These are phyloP conservation scores for Pythium brachiatum DNA, from an alignment of 352 stramenopile species.

Conservation along the genomic window DNA sequence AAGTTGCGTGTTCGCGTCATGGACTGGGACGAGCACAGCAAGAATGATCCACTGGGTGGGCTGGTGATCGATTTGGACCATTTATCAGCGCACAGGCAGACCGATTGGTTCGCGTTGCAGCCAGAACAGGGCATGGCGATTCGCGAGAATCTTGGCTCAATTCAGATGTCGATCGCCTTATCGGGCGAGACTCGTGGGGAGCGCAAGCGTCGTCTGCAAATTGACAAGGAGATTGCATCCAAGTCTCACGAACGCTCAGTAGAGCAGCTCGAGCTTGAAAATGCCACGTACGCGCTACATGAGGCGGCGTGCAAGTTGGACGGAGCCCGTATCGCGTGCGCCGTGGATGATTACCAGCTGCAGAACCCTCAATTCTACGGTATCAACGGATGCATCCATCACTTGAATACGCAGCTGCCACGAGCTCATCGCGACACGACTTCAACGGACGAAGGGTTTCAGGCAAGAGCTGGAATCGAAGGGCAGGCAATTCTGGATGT, in stretches of 20 bases:
- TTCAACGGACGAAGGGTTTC: conserved; percentile 59
- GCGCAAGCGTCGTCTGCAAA: conserved; percentile 41
- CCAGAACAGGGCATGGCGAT: conserved; percentile 44
- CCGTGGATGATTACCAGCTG: conserved; percentile 55
- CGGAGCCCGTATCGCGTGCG: conserved; percentile 61
- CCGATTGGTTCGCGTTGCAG: conserved; percentile 48
- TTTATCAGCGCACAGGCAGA: conserved; percentile 46
- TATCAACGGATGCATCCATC: conserved; percentile 76
- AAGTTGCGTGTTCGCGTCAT: conserved; percentile 52
- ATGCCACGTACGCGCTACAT: conserved; percentile 57
- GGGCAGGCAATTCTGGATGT: conserved; percentile 61
- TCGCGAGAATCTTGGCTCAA: conserved; percentile 43
- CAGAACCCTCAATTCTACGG: conserved; percentile 73
- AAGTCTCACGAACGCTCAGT: conserved; percentile 62
- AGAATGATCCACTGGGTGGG: conserved; percentile 53
- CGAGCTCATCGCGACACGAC: conserved; percentile 51
- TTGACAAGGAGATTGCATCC: conserved; percentile 48
- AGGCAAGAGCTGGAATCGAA: conserved; percentile 49
- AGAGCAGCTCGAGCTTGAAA: conserved; percentile 66
- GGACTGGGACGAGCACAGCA: conserved; percentile 50
- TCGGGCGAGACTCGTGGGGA: conserved; percentile 64
- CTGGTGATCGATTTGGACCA: conserved; percentile 46
- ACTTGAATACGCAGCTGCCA: conserved; percentile 58
- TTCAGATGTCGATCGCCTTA: conserved; percentile 52
- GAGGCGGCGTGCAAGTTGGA: conserved; percentile 70